Conservation (phyloP, 2,329 filamentous ascomycete genomes). For the Scleromitrula shiraiana region DNA sequence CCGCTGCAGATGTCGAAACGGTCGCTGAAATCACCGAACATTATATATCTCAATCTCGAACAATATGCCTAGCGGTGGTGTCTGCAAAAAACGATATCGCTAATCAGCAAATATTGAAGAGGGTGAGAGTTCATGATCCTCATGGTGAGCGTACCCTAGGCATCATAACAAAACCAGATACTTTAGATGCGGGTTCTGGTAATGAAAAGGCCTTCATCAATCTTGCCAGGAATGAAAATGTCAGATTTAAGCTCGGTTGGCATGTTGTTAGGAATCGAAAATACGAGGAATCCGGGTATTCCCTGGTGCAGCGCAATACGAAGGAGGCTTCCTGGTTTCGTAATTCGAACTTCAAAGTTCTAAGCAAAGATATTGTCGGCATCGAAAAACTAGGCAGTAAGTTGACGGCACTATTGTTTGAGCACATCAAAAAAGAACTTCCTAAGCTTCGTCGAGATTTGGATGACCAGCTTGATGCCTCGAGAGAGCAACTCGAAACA, state of each 20-base stretch:
- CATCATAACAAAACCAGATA: constrained; percentile 41
- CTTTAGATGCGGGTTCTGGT: constrained; percentile 30
- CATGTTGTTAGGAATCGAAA: constrained; percentile 39
- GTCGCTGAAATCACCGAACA: constrained; percentile 27
- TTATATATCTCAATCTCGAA: constrained; percentile 36
- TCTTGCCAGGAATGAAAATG: constrained; percentile 35
- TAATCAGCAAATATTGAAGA: constrained; percentile 34
- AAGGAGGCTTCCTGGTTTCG: constrained; percentile 22
- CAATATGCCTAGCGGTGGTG: constrained; percentile 40
- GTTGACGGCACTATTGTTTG: constrained; percentile 24
- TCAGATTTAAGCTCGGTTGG: constrained; percentile 39
- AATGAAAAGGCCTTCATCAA: constrained; percentile 30
- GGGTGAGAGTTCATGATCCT: constrained; percentile 31
- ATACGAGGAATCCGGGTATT: constrained; percentile 31
- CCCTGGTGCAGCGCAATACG: constrained; percentile 19
- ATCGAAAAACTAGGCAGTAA: constrained; percentile 22
- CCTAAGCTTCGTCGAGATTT: constrained; percentile 22
- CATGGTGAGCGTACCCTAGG: constrained; percentile 34
- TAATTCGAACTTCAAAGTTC: constrained; percentile 22
- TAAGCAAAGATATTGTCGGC: constrained; percentile 20
- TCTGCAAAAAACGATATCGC: constrained; percentile 36
- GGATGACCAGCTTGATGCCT: constrained; percentile 8
- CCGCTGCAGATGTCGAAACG: constrained; percentile 23
- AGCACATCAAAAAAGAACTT: constrained; percentile 29
- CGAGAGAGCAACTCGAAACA: constrained; percentile 5